Percentiles rank a stretch among this genome's conserved stretches.
Evolutionary conservation across 352 stramenopile species (phyloP).

Genomic region (Saprolegnia parasitica): DNA sequence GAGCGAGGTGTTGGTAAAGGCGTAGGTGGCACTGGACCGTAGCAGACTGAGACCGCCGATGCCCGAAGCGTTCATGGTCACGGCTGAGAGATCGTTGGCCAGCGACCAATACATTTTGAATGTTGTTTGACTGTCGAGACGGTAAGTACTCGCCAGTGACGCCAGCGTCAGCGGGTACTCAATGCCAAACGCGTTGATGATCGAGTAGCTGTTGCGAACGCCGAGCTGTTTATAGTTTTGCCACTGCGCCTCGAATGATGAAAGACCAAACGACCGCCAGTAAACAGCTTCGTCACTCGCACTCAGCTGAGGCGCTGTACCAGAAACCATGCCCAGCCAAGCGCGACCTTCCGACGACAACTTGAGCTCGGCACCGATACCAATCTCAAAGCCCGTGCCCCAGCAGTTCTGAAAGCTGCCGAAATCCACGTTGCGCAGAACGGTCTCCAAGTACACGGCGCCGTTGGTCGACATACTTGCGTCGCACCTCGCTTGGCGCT

Average conservation of each 20-base stretch:
- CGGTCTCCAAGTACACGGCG: slow-evolving; percentile 18
- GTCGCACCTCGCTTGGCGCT: slow-evolving; percentile 11
- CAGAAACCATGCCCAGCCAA: not conserved
- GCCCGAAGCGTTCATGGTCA: not conserved
- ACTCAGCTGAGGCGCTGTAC: not conserved
- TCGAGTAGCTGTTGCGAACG: not conserved
- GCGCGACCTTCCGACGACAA: not conserved
- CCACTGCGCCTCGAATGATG: slow-evolving; percentile 8
- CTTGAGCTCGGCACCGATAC: not conserved
- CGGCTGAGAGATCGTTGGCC: not conserved
- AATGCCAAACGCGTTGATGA: not conserved
- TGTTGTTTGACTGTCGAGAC: not conserved
- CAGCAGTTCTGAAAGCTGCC: not conserved
- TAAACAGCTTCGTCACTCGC: not conserved
- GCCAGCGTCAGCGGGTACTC: not conserved
- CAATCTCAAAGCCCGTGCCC: not conserved
- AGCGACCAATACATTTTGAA: slow-evolving; percentile 17
- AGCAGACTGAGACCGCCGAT: not conserved
- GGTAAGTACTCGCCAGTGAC: not conserved
- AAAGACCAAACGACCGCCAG: not conserved
- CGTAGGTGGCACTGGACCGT: not conserved
- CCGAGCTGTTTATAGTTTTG: slow-evolving; percentile 25
- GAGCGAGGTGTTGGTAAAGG: not conserved
- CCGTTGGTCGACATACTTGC: slow-evolving; percentile 8
- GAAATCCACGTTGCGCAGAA: slow-evolving; percentile 13